A percentile compares a stretch with the other conserved stretches of the same genome.
Conservation (phyloP, 306 rosid genomes). For the Chamaecrista fasciculata region DNA sequence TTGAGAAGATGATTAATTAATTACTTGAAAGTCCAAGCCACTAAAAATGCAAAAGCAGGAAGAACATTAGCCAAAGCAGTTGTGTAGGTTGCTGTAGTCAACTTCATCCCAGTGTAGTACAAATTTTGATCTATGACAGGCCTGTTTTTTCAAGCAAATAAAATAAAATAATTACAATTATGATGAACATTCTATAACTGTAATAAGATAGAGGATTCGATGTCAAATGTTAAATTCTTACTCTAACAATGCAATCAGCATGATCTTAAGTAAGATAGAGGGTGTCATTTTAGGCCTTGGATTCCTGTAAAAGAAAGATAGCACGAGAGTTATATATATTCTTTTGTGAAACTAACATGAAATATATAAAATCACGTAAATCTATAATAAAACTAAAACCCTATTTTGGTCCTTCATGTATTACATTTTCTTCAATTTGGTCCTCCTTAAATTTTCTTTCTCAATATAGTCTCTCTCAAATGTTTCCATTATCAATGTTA, state of each 20-base stretch:
- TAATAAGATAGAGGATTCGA: background rate
- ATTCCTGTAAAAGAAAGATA: constrained; percentile 51
- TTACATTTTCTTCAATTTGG: too few species aligned
- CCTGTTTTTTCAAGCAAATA: constrained; percentile 24
- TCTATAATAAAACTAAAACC: too few species aligned
- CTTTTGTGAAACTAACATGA: too few species aligned
- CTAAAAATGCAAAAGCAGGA: constrained; percentile 54
- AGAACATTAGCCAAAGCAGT: constrained; percentile 52
- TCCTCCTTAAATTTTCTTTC: too few species aligned
- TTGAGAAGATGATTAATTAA: too few species aligned
- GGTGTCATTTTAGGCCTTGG: constrained; percentile 50
- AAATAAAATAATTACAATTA: background rate
- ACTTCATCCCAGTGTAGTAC: constrained; percentile 50
- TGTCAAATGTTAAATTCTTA: background rate
- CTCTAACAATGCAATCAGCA: constrained; percentile 44
- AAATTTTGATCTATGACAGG: constrained; percentile 63
- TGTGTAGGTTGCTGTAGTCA: constrained; percentile 55
- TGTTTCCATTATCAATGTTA: too few species aligned
- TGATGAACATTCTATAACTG: background rate
- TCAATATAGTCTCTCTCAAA: too few species aligned
- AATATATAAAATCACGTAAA: too few species aligned
- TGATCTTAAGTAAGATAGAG: constrained; percentile 35
- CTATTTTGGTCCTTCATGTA: too few species aligned
- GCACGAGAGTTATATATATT: too few species aligned
- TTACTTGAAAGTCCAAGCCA: constrained; percentile 54